A percentile compares a stretch with the other conserved stretches of the same genome.
phyloP scores from a whole-genome alignment of 163 green algal species.

The Smithsoniella earleae region DNA sequence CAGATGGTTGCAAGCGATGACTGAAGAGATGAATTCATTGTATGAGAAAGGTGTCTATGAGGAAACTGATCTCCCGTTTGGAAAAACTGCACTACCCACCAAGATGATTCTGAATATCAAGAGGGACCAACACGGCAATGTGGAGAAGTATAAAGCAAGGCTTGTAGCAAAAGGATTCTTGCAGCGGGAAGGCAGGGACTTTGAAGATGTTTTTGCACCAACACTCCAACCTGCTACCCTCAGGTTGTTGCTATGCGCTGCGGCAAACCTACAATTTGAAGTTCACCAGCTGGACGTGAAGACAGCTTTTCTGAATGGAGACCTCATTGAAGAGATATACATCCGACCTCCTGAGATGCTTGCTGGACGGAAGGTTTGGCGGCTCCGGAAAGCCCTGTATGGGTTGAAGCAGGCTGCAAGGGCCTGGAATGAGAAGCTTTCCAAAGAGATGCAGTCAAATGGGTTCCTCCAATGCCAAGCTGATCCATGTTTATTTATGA shows the following conservation, averaged over 20 bases:
- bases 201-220: not conserved
- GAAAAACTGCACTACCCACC: constrained; percentile 35
- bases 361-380: constrained; percentile 17
- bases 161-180: not conserved
- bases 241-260: not conserved
- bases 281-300: not conserved
- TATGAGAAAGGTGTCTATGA: constrained; percentile 34
- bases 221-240: not conserved
- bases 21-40: constrained; percentile 33
- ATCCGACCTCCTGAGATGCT: not conserved
- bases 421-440: constrained; percentile 38
- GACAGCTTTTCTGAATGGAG: not conserved
- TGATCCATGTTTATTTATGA: constrained; percentile 39
- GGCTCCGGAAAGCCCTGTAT: constrained; percentile 41
- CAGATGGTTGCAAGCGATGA: constrained; percentile 31
- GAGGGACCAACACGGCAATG: constrained; percentile 28
- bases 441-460: constrained; percentile 30
- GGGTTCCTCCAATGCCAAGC: constrained; percentile 33
- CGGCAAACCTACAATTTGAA: not conserved
- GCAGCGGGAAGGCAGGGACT: not conserved
- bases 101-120: constrained; percentile 53
- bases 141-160: not conserved
- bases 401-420: constrained; percentile 42
- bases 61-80: constrained; percentile 31
- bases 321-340: constrained; percentile 3